A percentile compares a stretch with the other conserved stretches of the same genome.
These are phyloP conservation scores for Xylaria sp. DNA, from an alignment of 2,329 filamentous ascomycete genomes.

Conservation along the genomic window DNA sequence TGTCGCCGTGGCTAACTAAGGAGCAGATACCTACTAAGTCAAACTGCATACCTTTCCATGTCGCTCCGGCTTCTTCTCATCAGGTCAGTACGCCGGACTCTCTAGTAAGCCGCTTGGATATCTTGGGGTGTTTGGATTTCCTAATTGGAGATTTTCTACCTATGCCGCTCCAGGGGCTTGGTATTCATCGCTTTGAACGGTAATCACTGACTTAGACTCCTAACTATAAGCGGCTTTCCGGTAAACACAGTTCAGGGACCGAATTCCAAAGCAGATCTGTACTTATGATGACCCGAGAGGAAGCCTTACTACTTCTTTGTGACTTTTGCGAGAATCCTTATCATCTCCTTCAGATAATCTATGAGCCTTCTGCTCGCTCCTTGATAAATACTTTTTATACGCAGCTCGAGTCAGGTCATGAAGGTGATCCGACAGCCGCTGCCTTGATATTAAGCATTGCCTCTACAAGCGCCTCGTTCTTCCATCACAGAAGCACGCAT, in stretches of 20 bases:
- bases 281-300: constrained; percentile 41
- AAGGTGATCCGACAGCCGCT: constrained; percentile 38
- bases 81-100: not conserved
- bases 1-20: constrained; percentile 11
- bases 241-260: not conserved
- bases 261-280: constrained; percentile 3
- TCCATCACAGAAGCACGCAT: constrained; percentile 11
- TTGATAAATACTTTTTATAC: constrained; percentile 41
- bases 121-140: not conserved
- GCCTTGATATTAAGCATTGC: constrained; percentile 47
- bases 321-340: constrained; percentile 47
- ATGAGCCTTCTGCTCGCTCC: constrained; percentile 41
- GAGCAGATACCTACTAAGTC: constrained; percentile 16
- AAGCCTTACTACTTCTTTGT: constrained; percentile 45
- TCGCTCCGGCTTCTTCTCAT: constrained; percentile 26
- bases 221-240: not conserved
- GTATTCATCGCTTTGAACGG: not conserved
- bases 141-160: not conserved
- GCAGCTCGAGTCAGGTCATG: constrained; percentile 27
- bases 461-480: constrained; percentile 49
- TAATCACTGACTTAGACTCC: not conserved
- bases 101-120: not conserved
- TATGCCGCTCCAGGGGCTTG: not conserved
- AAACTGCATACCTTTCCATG: constrained; percentile 19
- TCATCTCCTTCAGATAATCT: constrained; percentile 45